phyloP scores from a whole-genome alignment of 2,329 filamentous ascomycete genomes.

The Ophiognomonia clavigignenti-juglandacearum region DNA sequence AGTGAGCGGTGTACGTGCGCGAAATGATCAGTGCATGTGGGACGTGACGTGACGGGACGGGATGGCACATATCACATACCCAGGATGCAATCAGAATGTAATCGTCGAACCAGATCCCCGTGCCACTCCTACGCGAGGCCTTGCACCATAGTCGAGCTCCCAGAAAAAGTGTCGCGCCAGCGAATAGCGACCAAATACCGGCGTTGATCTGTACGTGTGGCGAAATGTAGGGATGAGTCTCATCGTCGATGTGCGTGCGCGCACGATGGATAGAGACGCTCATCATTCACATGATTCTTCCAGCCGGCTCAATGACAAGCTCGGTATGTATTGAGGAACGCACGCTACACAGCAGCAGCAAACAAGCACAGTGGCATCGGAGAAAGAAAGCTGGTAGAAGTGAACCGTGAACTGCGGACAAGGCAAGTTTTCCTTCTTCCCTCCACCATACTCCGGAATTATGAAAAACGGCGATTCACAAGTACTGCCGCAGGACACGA shows the following conservation, averaged over 20 bases:
- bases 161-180: constrained; percentile 2
- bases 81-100: constrained; percentile 8
- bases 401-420: too few species aligned
- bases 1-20: too few species aligned
- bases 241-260: not conserved
- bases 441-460: too few species aligned
- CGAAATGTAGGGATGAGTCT: not conserved
- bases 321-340: too few species aligned
- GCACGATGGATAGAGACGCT: not conserved
- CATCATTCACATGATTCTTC: not conserved
- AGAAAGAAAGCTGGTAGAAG: too few species aligned
- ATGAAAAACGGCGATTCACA: too few species aligned
- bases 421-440: too few species aligned
- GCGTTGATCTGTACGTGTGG: constrained; percentile 5
- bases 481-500: too few species aligned
- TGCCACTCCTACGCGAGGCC: constrained; percentile 1
- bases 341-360: too few species aligned
- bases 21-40: not conserved
- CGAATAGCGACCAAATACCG: constrained; percentile 6
- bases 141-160: constrained; percentile 10
- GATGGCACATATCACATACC: too few species aligned
- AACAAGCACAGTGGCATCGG: too few species aligned
- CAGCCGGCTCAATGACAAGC: not conserved
- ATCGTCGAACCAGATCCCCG: constrained; percentile 10
- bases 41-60: too few species aligned